Evolutionary conservation across 257 asterid genomes (phyloP).

Genomic region (Nicotiana noctiflora): DNA sequence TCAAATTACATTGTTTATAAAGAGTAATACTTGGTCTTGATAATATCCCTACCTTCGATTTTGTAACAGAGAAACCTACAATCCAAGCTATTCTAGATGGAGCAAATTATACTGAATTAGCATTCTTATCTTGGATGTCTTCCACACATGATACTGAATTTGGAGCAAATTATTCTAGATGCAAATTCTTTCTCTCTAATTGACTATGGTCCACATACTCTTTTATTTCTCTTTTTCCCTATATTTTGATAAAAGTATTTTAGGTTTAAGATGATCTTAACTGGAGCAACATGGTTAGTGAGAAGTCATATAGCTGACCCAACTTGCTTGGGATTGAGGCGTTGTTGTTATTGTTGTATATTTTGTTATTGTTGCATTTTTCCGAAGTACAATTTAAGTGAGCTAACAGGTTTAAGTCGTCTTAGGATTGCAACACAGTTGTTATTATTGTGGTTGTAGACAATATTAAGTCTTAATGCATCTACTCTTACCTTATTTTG

Average conservation of each 20-base stretch:
- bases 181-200: too few species aligned
- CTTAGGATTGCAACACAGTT: neutral
- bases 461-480: neutral
- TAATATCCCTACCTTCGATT: neutral
- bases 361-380: neutral
- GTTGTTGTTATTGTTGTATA: too few species aligned
- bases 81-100: neutral
- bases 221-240: neutral
- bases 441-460: neutral
- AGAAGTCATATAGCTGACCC: too few species aligned
- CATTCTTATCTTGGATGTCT: neutral
- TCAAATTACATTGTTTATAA: neutral
- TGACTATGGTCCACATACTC: neutral
- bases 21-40: neutral
- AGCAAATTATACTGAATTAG: too few species aligned
- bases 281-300: too few species aligned
- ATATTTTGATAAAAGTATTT: neutral
- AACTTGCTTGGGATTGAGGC: too few species aligned
- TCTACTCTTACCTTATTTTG: neutral
- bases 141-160: neutral
- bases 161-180: too few species aligned
- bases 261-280: too few species aligned
- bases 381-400: neutral
- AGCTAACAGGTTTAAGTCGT: neutral
- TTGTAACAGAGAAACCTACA: neutral